phyloP scores from a whole-genome alignment of 805 yeast genomes.

The Kregervanrija fluxuum region DNA sequence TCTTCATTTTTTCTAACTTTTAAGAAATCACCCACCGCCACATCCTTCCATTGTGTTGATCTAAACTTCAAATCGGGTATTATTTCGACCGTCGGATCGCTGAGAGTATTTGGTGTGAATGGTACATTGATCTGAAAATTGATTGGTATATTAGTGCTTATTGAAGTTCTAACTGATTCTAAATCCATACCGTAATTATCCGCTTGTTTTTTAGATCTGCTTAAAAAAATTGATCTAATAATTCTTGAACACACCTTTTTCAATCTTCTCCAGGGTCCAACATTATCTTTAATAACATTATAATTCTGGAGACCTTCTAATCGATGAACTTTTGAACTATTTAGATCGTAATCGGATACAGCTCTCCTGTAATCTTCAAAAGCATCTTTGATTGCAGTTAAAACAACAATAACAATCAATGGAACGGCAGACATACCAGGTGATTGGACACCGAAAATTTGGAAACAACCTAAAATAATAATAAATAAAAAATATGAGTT shows the following conservation, averaged over 20 bases:
- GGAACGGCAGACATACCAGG: slow-evolving; percentile 80
- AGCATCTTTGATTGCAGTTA: slow-evolving; percentile 73
- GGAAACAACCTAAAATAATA: slow-evolving; percentile 51
- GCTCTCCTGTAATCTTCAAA: slow-evolving; percentile 69
- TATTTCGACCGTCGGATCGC: slow-evolving; percentile 26
- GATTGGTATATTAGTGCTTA: background rate
- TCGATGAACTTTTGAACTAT: slow-evolving; percentile 55
- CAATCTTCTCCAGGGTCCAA: slow-evolving; percentile 61
- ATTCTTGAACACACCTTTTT: slow-evolving; percentile 45
- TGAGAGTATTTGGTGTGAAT: slow-evolving; percentile 24
- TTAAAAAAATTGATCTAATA: slow-evolving; percentile 8
- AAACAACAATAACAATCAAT: slow-evolving; percentile 65
- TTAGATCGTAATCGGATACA: slow-evolving; percentile 57
- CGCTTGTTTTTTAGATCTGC: slow-evolving; percentile 10
- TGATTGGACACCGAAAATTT: slow-evolving; percentile 64
- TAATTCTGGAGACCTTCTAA: slow-evolving; percentile 47
- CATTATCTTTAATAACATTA: slow-evolving; percentile 47
- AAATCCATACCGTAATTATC: background rate
- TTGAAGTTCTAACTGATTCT: background rate
- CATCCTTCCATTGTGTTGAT: slow-evolving; percentile 51
- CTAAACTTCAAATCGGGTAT: slow-evolving; percentile 27
- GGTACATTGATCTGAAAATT: slow-evolving; percentile 2
- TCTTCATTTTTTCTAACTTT: slow-evolving; percentile 69
- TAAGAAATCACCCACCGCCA: slow-evolving; percentile 66
- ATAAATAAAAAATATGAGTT: slow-evolving; percentile 50